These are phyloP conservation scores for Cardamine resedifolia DNA, from an alignment of 345 rosid species.

Conservation along the genomic window DNA sequence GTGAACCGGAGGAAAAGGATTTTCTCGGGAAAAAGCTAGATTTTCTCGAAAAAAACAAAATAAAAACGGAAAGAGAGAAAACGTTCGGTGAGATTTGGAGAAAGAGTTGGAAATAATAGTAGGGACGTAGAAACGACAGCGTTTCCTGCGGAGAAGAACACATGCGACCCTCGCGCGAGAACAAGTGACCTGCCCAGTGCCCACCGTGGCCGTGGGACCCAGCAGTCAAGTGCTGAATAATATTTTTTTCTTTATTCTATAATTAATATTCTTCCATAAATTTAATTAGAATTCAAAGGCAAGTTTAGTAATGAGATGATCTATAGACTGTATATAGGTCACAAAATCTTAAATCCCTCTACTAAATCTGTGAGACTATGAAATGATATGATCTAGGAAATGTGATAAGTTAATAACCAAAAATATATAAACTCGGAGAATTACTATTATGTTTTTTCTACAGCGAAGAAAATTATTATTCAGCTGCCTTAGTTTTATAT, in stretches of 20 bases:
- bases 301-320: conserved; percentile 3
- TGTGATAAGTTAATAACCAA: neutral
- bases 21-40: conserved; percentile 26
- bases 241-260: neutral
- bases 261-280: neutral
- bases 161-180: conserved; percentile 32
- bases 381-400: neutral
- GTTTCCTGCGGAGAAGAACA: conserved; percentile 25
- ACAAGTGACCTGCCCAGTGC: conserved; percentile 30
- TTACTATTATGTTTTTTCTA: too few relatives aligned
- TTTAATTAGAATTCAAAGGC: conserved; percentile 27
- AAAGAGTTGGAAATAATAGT: conserved; percentile 13
- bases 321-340: neutral
- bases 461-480: too few relatives aligned
- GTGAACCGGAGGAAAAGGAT: neutral
- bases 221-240: conserved; percentile 7
- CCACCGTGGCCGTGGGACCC: conserved; percentile 33
- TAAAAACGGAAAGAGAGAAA: conserved; percentile 1
- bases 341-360: neutral
- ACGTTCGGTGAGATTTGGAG: conserved; percentile 34
- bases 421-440: neutral
- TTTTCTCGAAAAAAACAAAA: conserved; percentile 36
- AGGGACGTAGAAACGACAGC: conserved; percentile 20
- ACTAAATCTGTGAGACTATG: neutral
- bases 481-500: neutral